A percentile compares a stretch with the other conserved stretches of the same genome.
These are phyloP conservation scores for Anthoceros angustus DNA, from an alignment of 225 moss, liverwort and hornwort genomes.

Conservation along the genomic window DNA sequence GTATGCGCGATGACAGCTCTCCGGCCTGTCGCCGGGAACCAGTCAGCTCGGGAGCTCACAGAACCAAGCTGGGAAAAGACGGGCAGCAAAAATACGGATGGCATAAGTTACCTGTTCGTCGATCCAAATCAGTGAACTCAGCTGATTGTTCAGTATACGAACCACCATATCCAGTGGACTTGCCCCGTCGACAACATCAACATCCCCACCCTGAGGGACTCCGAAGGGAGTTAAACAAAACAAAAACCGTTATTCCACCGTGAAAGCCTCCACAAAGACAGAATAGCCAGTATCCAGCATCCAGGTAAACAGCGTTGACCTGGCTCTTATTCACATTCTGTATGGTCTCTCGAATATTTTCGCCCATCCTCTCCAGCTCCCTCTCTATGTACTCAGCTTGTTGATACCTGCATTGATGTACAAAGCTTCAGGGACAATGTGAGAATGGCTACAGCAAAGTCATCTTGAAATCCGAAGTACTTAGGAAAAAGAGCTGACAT, in stretches of 20 bases:
- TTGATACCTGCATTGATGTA: conserved; percentile 38
- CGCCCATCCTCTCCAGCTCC: conserved; percentile 72
- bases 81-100: too few relatives aligned
- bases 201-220: conserved; percentile 47
- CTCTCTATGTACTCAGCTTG: conserved; percentile 94
- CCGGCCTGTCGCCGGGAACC: conserved; percentile 27
- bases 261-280: background rate
- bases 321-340: conserved; percentile 72
- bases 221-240: background rate
- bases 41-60: background rate
- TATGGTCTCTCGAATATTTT: conserved; percentile 71
- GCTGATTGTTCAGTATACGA: conserved; percentile 85
- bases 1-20: conserved; percentile 65
- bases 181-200: conserved; percentile 67
- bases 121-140: conserved; percentile 85
- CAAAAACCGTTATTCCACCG: background rate
- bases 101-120: conserved; percentile 51
- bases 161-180: conserved; percentile 90
- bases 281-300: background rate
- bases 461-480: background rate
- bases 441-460: background rate
- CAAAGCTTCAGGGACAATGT: background rate
- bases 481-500: conserved; percentile 23
- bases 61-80: background rate
- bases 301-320: conserved; percentile 13